Evolutionary conservation across 306 rosid genomes (phyloP).

Genomic region (Aeschynomene evenia): DNA sequence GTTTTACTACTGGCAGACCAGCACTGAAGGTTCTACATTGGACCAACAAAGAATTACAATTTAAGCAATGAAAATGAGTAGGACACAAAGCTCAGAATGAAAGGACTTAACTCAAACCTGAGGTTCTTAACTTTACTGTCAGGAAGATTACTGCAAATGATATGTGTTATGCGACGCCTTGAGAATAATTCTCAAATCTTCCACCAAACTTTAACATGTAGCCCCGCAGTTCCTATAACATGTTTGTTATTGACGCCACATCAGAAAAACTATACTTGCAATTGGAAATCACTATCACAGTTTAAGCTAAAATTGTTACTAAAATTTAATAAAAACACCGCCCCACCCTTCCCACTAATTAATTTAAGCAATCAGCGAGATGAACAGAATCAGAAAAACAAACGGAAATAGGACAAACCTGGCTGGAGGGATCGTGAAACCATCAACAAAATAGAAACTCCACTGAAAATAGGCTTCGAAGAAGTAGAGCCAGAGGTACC

Average conservation of each 20-base stretch:
- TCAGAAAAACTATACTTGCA: background rate
- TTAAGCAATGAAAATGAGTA: background rate
- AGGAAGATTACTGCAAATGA: slow-evolving; percentile 86
- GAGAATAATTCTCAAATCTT: slow-evolving; percentile 85
- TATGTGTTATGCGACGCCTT: slow-evolving; percentile 73
- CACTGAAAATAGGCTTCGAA: slow-evolving; percentile 53
- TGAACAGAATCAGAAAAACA: background rate
- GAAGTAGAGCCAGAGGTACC: slow-evolving; percentile 38
- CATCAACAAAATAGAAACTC: slow-evolving; percentile 87
- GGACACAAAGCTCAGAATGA: background rate
- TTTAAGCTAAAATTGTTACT: background rate
- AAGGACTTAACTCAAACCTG: slow-evolving; percentile 49
- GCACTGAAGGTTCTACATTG: slow-evolving; percentile 76
- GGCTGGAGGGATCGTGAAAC: slow-evolving; percentile 89
- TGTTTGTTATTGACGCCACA: background rate
- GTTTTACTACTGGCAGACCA: slow-evolving; percentile 91
- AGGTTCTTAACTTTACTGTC: slow-evolving; percentile 72
- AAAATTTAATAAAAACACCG: background rate
- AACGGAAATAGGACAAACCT: slow-evolving; percentile 42
- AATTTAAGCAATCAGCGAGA: slow-evolving; percentile 6
- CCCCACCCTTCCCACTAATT: background rate
- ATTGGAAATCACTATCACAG: background rate
- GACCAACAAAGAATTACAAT: slow-evolving; percentile 32
- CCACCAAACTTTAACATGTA: slow-evolving; percentile 86
- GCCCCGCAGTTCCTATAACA: slow-evolving; percentile 75